phyloP scores from a whole-genome alignment of 805 yeast genomes.

The Saturnispora ahearnii region DNA sequence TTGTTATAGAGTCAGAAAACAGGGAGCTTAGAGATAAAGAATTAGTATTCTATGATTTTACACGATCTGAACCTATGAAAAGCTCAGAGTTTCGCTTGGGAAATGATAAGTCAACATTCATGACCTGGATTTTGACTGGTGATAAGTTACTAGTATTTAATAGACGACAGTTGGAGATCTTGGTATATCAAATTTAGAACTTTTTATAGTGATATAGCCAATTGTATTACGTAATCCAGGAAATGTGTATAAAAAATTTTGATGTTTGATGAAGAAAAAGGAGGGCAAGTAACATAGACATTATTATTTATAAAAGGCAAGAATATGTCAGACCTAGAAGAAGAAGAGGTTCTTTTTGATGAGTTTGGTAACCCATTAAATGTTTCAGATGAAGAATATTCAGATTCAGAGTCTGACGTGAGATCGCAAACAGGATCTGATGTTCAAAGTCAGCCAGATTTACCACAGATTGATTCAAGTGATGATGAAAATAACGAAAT shows the following conservation, averaged over 20 bases:
- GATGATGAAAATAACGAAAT: slow-evolving; percentile 10
- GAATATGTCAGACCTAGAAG: not conserved
- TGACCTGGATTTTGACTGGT: not conserved
- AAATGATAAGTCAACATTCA: not conserved
- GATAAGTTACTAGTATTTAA: not conserved
- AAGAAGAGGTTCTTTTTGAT: slow-evolving; percentile 56
- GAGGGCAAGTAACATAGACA: too few relatives aligned
- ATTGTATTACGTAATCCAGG: not conserved
- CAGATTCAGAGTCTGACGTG: slow-evolving; percentile 26
- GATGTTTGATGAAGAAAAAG: not conserved
- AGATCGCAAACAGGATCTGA: not conserved
- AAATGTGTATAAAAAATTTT: not conserved
- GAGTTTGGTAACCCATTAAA: slow-evolving; percentile 72
- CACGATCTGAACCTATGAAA: not conserved
- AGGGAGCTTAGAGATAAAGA: not conserved
- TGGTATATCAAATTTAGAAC: not conserved
- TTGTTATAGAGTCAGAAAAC: slow-evolving; percentile 11
- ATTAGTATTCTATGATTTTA: not conserved
- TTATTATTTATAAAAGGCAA: not conserved
- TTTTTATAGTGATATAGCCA: not conserved
- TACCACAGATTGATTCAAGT: slow-evolving; percentile 4
- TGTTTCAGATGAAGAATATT: slow-evolving; percentile 33
- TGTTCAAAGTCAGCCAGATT: not conserved
- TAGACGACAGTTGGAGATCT: not conserved
- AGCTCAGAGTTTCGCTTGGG: not conserved